Evolutionary conservation across 1,139 yeast species (phyloP).

Genomic region (Debaryomyces coudertii): DNA sequence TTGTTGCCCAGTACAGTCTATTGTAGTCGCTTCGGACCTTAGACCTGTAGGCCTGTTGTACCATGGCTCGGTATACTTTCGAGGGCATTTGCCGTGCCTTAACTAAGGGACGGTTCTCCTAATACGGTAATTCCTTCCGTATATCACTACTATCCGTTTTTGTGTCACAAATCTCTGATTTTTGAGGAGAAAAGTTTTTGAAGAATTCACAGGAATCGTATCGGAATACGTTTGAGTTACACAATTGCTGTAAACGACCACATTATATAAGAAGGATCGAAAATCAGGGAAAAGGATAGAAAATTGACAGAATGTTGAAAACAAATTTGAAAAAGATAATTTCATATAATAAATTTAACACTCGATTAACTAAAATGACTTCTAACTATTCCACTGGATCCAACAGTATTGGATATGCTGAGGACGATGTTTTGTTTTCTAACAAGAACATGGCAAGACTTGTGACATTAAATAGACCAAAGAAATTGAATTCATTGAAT

Average conservation of each 20-base stretch:
- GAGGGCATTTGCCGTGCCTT: constrained; percentile 4
- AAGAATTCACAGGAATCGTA: constrained; percentile 8
- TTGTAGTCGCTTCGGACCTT: constrained; percentile 9
- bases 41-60: background rate
- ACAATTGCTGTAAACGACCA: constrained; percentile 7
- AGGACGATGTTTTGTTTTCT: constrained; percentile 61
- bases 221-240: constrained; percentile 2
- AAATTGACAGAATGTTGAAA: constrained; percentile 10
- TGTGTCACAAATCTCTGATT: constrained; percentile 3
- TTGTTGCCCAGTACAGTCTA: constrained; percentile 29
- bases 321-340: constrained; percentile 7
- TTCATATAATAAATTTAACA: constrained; percentile 5
- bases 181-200: constrained; percentile 11
- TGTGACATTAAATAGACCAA: constrained; percentile 76
- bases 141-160: background rate
- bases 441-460: constrained; percentile 71
- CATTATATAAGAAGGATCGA: constrained; percentile 1
- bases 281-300: background rate
- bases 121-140: background rate
- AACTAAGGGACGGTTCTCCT: background rate
- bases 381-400: constrained; percentile 11
- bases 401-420: constrained; percentile 30
- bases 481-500: constrained; percentile 84
- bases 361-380: constrained; percentile 4
- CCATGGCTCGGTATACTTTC: background rate